Conservation (phyloP, 179 eudicot species). For the Actinidia chinensis region DNA sequence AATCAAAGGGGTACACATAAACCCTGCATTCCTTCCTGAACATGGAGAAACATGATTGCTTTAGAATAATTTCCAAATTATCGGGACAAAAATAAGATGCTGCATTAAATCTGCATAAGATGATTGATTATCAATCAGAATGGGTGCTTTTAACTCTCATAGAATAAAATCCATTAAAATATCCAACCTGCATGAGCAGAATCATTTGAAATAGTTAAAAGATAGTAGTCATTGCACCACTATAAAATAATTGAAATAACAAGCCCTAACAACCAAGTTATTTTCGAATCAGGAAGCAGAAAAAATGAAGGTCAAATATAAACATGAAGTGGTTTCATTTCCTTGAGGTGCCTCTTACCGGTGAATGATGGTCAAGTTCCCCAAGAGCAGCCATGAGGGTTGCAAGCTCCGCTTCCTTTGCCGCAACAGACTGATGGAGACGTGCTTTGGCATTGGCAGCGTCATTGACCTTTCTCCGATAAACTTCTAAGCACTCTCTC, state of each 20-base stretch:
- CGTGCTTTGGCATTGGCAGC: constrained; percentile 57
- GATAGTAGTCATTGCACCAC: not conserved
- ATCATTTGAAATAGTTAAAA: not conserved
- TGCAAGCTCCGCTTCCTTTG: constrained; percentile 71
- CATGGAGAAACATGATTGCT: not conserved
- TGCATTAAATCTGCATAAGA: not conserved
- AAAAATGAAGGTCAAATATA: constrained; percentile 12
- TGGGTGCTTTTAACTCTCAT: not conserved
- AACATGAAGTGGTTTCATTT: constrained; percentile 9
- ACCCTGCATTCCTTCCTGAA: not conserved
- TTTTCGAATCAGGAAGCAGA: not conserved
- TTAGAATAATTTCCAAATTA: not conserved
- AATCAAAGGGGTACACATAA: not conserved
- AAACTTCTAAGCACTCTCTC: constrained; percentile 59
- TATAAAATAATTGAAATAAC: constrained; percentile 2
- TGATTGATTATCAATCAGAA: not conserved
- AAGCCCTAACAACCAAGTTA: not conserved
- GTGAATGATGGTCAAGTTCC: constrained; percentile 47
- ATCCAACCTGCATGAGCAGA: not conserved
- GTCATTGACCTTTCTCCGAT: constrained; percentile 65
- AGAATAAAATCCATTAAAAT: constrained; percentile 8
- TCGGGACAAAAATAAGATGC: not conserved
- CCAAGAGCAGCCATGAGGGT: constrained; percentile 68
- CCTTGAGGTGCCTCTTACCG: constrained; percentile 32
- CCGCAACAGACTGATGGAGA: constrained; percentile 58